Base-by-base conservation (phyloP, 148 eudicot species). In the Camellia lanceoleosa region DNA sequence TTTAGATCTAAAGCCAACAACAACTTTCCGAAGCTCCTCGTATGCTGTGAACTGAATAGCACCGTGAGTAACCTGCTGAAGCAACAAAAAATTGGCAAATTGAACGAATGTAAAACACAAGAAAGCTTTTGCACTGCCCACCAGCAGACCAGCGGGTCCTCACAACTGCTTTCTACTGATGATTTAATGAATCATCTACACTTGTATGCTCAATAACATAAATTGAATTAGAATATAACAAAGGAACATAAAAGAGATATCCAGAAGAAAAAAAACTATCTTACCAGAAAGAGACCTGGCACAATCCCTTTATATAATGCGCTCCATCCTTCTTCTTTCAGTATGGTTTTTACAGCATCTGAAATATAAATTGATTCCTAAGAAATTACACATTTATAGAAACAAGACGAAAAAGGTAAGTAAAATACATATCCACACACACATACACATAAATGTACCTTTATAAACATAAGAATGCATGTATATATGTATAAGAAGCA, bases 281-380 rank as follows among this genome's bases (percentile, higher is more conserved):
- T 84, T 84, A 97, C 98, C 95, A 97, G 90, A 82, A 97, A 91
- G 58, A 94, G 97, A 80, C 98, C 86, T 77, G 95, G 98, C 73
- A 87, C 85, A 75, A 97, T 87, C 79, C 99, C 99, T 90, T 85
- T 91, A 81, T 97, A 94, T 68, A 97, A 89, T 55, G 98, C 91
- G 75, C 89, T 90, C 99, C 95, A 94, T 51, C 99, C 99, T 90
- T 97, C 99, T 89, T 97, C 99, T 87, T 87, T 97, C 83, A 92
- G 38, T 87, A 97, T 94, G 83, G 99, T 97, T 86, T 88, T 87
- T 58, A 97, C 83, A 83, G 99, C 99, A 92, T 94, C 99, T 97
- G 90, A 86, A 81, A 82, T 73, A 82, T 73, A 12, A 62, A 72
- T 72, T 11, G 58, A 56, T 3, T 59, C 54, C 16, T n/a, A 72